Evolutionary conservation across 2,329 filamentous ascomycete genomes (phyloP).

Genomic region (Ophiocordyceps camponoti-saundersi): DNA sequence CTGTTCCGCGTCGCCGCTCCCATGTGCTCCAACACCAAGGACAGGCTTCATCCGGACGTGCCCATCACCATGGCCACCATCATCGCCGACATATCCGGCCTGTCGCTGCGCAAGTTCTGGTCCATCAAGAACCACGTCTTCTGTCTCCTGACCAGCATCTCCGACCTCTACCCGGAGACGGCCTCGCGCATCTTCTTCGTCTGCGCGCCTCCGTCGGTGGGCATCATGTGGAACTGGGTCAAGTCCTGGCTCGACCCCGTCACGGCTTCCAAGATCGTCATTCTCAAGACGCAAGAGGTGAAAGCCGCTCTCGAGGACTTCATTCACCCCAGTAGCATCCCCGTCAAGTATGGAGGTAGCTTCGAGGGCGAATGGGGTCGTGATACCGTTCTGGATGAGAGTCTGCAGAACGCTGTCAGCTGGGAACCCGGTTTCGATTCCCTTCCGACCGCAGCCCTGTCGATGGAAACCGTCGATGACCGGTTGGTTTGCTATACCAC

Average conservation of each 20-base stretch:
- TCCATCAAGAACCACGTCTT: conserved; percentile 78
- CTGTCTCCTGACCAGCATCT: conserved; percentile 73
- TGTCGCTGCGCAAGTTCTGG: conserved; percentile 90
- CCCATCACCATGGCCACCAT: conserved; percentile 87
- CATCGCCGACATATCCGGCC: conserved; percentile 81
- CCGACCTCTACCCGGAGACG: conserved; percentile 89
- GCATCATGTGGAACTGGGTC: conserved; percentile 86
- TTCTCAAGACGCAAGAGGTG: conserved; percentile 58
- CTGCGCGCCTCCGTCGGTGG: conserved; percentile 79
- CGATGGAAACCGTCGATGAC: conserved; percentile 14
- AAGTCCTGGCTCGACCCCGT: conserved; percentile 93
- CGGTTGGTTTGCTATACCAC: conserved; percentile 34
- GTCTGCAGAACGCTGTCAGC: conserved; percentile 27
- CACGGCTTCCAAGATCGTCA: conserved; percentile 92
- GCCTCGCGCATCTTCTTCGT: conserved; percentile 56
- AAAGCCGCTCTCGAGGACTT: conserved; percentile 61
- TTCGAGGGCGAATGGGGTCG: conserved; percentile 71
- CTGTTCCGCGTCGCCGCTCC: not conserved
- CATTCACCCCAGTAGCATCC: conserved; percentile 70
- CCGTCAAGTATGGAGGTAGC: conserved; percentile 75
- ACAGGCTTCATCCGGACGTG: conserved; percentile 42
- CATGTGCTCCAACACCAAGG: conserved; percentile 30
- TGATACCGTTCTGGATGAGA: conserved; percentile 53
- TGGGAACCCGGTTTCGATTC: conserved; percentile 35
- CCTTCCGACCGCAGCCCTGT: conserved; percentile 38